Evolutionary conservation across 108 stramenopile genomes (phyloP).

Genomic region (Fistulifera solaris): DNA sequence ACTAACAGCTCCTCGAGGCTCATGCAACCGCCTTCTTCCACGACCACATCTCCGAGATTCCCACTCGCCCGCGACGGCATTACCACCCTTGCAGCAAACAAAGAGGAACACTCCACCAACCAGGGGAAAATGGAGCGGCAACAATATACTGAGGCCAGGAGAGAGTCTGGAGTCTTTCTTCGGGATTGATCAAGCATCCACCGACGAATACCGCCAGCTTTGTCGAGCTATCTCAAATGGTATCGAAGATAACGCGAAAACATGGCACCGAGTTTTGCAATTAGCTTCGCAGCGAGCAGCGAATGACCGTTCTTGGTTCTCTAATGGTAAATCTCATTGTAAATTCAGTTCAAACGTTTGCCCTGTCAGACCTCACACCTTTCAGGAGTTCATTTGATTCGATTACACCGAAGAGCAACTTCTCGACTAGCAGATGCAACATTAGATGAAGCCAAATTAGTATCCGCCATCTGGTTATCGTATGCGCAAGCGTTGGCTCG

Average conservation of each 20-base stretch:
- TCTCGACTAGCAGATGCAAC: constrained; percentile 45
- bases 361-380: neutral
- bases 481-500: constrained; percentile 32
- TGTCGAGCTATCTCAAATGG: constrained; percentile 18
- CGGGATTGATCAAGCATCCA: constrained; percentile 23
- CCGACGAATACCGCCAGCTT: constrained; percentile 17
- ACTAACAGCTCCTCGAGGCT: too few relatives aligned
- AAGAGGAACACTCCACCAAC: too few relatives aligned
- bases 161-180: constrained; percentile 64
- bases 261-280: constrained; percentile 30
- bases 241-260: constrained; percentile 23
- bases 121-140: too few relatives aligned
- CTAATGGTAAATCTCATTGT: constrained; percentile 3
- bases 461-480: constrained; percentile 57
- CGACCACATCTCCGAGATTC: too few relatives aligned
- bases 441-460: constrained; percentile 1
- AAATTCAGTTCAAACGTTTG: neutral
- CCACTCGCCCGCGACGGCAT: too few relatives aligned
- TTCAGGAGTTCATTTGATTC: constrained; percentile 36
- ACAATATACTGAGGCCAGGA: constrained; percentile 49
- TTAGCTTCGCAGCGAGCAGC: constrained; percentile 6
- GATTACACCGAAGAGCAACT: constrained; percentile 59
- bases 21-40: too few relatives aligned
- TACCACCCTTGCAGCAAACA: too few relatives aligned
- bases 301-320: neutral